Conservation (phyloP, 257 asterid species). For the Solanum chiquidenum region DNA sequence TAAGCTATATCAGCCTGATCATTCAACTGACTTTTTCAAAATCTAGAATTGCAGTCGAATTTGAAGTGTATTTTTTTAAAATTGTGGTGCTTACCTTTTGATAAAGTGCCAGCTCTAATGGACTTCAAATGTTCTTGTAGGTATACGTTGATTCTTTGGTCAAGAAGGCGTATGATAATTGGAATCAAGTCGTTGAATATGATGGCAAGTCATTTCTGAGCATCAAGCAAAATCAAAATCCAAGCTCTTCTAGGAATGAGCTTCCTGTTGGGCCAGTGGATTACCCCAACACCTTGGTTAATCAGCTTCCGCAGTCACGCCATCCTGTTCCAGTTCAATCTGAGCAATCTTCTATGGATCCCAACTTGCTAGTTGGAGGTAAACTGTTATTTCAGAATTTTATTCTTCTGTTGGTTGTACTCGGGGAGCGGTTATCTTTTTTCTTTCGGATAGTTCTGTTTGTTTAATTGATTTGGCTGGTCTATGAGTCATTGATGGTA, state of each 20-base stretch:
- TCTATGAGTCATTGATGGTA: neutral
- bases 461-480: neutral
- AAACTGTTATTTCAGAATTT: neutral
- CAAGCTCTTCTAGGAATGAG: slow-evolving; percentile 29
- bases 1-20: neutral
- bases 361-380: slow-evolving; percentile 62
- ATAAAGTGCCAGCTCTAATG: neutral
- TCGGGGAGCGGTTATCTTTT: neutral
- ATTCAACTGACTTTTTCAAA: neutral
- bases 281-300: slow-evolving; percentile 49
- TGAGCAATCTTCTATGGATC: slow-evolving; percentile 45
- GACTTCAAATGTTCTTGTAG: slow-evolving; percentile 21
- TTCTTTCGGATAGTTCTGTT: neutral
- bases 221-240: slow-evolving; percentile 51
- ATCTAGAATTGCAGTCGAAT: neutral
- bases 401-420: neutral
- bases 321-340: slow-evolving; percentile 33
- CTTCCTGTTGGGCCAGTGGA: slow-evolving; percentile 44
- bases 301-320: slow-evolving; percentile 47
- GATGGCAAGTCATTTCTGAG: slow-evolving; percentile 80
- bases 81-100: neutral
- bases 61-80: neutral
- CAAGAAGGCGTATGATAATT: slow-evolving; percentile 88
- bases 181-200: slow-evolving; percentile 89
- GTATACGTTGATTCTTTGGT: slow-evolving; percentile 76